Base-by-base conservation (phyloP, 2,329 filamentous ascomycete genomes). In the Penicillium sp. region DNA sequence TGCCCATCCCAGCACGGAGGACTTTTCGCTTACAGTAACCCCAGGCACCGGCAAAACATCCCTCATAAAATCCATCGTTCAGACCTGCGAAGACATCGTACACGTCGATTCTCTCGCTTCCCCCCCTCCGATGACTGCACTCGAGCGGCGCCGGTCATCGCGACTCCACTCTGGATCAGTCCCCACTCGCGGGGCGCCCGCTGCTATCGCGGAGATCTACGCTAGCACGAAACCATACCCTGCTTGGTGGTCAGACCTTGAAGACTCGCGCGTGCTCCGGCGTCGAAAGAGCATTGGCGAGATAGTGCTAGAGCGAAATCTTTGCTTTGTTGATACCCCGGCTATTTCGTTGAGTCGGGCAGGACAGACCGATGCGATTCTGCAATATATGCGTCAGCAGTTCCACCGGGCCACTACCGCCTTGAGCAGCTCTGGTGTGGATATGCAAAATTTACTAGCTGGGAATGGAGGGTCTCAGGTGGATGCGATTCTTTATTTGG, bases 291-390 rank as follows among this genome's bases (percentile, higher is more conserved):
- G 89, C 64, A 76, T 84, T 45, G 85, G 86, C 7, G 91, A 94
- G 57, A 82, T 85, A 18, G 83, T 97, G 32, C 76, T 97, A 39
- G 93, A 97, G 67, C 84, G 93, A 24, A 99, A 99, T 66, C 75
- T 99, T 4, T 96, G 91, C 70, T 97, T 99, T 67, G 86, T 97
- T 51, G 93, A 97, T 73, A 93, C 89, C 2, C 84, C 88, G 58
- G 79, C 78, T 39, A 78, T 75, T 39, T 82, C 80, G 30, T 80
- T 85, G 46, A 80, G 83, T 56, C 58, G 59, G 32, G 47, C 58
- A 61, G 83, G 83, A 59, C 78, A 75, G 45, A 84, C 85, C 43
- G 80, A 84, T 32, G 78, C 78, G 6, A 82, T 88, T 32, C 73
- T 87, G 12, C 78, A 86, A 51, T 95, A 96, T 67, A 80, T 96